Evolutionary conservation across 345 rosid species (phyloP), one percentile per base, ranked within the genome.

Genomic region (Arabidopsis suecica): DNA sequence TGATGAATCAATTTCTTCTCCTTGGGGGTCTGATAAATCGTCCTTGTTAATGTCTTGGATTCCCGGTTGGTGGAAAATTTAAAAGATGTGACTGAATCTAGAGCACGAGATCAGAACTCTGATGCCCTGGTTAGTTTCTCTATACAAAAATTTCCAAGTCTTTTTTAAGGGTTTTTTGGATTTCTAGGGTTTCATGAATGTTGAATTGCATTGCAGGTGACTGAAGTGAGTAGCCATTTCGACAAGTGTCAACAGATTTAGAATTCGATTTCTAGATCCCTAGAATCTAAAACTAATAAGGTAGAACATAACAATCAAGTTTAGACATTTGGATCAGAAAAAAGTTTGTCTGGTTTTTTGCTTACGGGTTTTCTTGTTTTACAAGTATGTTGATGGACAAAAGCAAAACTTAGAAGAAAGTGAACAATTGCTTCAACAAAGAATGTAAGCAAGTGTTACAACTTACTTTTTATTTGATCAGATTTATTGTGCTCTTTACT

Each of bases 241-340:
- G 92, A 93, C 65, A 91, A 91, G 83, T 88, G 98, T 73, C 97
- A 91, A 80, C 91, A 89, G 83, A 86, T 93, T 33, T 75, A 91
- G 69, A 87, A 88, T 71, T 91, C 93, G 2, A 91, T 93, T 57
- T 83, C 91, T 14, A 83, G 84, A 62, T 88, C 98, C 8, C 63
- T 91, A 6, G 85, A 68, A 77, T 65, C 87, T 7, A 87, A 88
- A 75, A 73, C 87, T 32, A 82, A 11, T 11, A 13, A 10, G 44
- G 44, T 40, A 40, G 1, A 40, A 3, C 44, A 40, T 40, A 9
- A 10, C 10, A 40, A 9, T 9, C 10, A 40, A 10, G 4, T 40
- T 40, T 11, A 1, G 44, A 40, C 44, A 40, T 40, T 40, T 40
- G 13, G 44, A 40, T 40, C 14, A 40, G 44, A 40, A 10, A 0